These are phyloP conservation scores for Epichloe glyceriae DNA, from an alignment of 2,329 filamentous ascomycete genomes.

Conservation along the genomic window DNA sequence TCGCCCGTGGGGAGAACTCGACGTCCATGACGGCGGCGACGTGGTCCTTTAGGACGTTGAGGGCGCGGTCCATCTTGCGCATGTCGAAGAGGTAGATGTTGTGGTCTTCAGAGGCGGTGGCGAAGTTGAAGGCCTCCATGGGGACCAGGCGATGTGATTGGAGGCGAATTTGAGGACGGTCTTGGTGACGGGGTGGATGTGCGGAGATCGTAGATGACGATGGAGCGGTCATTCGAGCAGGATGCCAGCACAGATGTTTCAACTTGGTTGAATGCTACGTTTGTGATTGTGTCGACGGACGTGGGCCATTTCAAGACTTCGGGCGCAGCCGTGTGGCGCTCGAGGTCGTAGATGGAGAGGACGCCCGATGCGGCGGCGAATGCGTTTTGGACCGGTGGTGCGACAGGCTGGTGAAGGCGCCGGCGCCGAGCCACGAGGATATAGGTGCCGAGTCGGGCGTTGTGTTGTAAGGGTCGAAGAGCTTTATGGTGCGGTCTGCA, in stretches of 20 bases:
- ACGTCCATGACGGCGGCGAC: constrained; percentile 91
- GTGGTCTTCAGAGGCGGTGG: constrained; percentile 87
- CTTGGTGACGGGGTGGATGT: constrained; percentile 71
- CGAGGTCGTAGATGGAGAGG: constrained; percentile 82
- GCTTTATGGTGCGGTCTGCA: constrained; percentile 73
- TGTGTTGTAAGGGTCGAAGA: constrained; percentile 81
- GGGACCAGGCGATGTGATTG: constrained; percentile 84
- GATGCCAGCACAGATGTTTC: constrained; percentile 87
- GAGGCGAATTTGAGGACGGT: constrained; percentile 69
- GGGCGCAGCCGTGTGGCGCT: constrained; percentile 64
- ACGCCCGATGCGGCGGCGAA: constrained; percentile 69
- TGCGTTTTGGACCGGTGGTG: constrained; percentile 67
- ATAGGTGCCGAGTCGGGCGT: constrained; percentile 55
- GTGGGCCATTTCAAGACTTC: constrained; percentile 82
- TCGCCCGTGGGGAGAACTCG: constrained; percentile 87
- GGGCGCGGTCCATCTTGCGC: constrained; percentile 72
- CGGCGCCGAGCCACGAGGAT: constrained; percentile 72
- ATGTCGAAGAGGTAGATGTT: constrained; percentile 85
- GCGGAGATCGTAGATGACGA: constrained; percentile 86
- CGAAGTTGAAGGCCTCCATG: constrained; percentile 93
- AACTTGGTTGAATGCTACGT: constrained; percentile 81
- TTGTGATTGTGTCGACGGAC: constrained; percentile 77
- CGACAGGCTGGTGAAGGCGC: constrained; percentile 71
- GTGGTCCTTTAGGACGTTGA: constrained; percentile 84
- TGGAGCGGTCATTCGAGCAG: constrained; percentile 68